phyloP scores from a whole-genome alignment of 495 filamentous ascomycete species.

The Penicillium manginii region DNA sequence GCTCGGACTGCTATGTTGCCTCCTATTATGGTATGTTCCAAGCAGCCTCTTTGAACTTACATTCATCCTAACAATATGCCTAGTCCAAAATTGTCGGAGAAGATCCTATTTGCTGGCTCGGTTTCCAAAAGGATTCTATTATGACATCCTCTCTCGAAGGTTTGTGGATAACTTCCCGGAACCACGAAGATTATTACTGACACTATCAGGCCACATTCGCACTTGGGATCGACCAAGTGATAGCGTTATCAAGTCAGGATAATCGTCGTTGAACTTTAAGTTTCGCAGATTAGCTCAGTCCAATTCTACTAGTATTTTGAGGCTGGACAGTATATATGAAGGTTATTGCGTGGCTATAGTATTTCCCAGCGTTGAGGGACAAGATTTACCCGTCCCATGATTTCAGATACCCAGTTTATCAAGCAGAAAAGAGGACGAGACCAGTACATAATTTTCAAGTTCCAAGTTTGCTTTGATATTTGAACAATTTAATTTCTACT shows the following conservation, averaged over 20 bases:
- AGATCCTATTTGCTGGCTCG: constrained; percentile 86
- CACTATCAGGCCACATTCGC: constrained; percentile 72
- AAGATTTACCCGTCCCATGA: constrained; percentile 8
- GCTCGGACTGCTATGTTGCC: constrained; percentile 82
- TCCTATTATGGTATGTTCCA: constrained; percentile 77
- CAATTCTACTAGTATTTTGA: background rate
- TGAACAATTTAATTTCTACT: background rate
- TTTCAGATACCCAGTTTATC: constrained; percentile 28
- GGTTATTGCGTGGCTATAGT: background rate
- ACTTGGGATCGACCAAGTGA: constrained; percentile 84
- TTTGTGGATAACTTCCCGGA: constrained; percentile 43
- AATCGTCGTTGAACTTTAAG: constrained; percentile 6
- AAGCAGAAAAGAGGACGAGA: constrained; percentile 5
- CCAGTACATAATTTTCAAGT: background rate
- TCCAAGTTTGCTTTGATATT: constrained; percentile 1
- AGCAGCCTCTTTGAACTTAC: background rate
- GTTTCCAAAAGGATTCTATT: constrained; percentile 88
- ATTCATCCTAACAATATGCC: background rate
- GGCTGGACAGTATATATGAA: background rate
- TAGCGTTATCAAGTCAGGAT: constrained; percentile 39
- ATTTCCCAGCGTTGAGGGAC: constrained; percentile 7
- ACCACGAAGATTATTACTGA: background rate
- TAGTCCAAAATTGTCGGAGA: constrained; percentile 84
- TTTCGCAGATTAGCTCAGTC: background rate
- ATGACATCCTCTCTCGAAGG: constrained; percentile 89